Evolutionary conservation across 2,329 filamentous ascomycete genomes (phyloP), one percentile per base, ranked within the genome.

Genomic region (Elsinoe fawcettii): DNA sequence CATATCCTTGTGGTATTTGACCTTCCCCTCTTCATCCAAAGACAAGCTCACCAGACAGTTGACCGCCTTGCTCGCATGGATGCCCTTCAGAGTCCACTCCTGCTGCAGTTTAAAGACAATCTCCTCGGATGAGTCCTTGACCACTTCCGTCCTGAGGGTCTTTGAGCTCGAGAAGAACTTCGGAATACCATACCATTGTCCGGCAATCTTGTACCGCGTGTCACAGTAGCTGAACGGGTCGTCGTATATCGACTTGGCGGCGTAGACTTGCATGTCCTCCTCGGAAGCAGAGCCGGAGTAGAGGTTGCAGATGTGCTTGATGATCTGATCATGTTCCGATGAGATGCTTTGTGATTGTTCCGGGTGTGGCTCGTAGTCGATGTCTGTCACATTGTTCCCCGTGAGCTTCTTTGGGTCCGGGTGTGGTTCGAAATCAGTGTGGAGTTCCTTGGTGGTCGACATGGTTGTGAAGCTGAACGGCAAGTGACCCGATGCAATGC

Each of bases 121-220:
- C 25, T 72, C 66, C 3, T 68, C 67, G 0, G 69, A 63, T 3
- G 67, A 69, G 6, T 69, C 70, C 1, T 69, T 67, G 4, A 75
- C 68, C 3, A 75, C 63, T 63, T 77, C 70, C 0, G 71, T 75
- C 37, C 69, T 71, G 7, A 75, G 64, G 0, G 75, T 77, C 53
- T 66, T 61, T 1, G 71, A 70, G 2, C 62, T 66, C 12, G 69
- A 65, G 65, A 77, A 72, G 5, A 75, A 64, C 61, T 70, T 75
- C 0, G 74, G 73, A 12, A 77, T 74, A 12, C 59, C 74, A 61
- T 74, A 78, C 75, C 76, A 79, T 62, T 79, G 74, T 6, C 76
- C 75, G 1, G 75, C 75, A 58, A 79, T 78, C 62, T 78, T 79
- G 59, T 75, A 77, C 54, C 75, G 64, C 0, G 73, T 77, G 63